Conservation (phyloP, 768 basidiomycete species). For the Clitopilus hobsonii region DNA sequence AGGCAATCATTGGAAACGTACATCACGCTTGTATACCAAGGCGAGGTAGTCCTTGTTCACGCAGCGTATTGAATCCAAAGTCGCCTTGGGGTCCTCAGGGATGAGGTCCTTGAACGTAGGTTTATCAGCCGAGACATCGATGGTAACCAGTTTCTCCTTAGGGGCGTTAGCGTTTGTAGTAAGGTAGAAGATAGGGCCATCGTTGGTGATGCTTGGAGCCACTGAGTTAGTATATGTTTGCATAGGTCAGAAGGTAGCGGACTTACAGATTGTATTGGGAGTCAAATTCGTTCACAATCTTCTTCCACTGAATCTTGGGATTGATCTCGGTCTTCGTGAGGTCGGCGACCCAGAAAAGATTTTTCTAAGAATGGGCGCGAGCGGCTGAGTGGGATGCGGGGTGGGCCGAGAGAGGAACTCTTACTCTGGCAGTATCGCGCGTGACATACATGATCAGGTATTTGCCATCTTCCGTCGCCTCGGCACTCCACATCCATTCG, state of each 20-base stretch:
- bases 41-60: constrained; percentile 55
- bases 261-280: constrained; percentile 62
- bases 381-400: neutral
- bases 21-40: constrained; percentile 68
- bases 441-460: constrained; percentile 52
- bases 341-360: constrained; percentile 70
- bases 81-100: constrained; percentile 61
- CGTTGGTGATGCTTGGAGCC: constrained; percentile 57
- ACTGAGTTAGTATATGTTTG: constrained; percentile 1
- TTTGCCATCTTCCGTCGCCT: constrained; percentile 60
- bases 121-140: constrained; percentile 51
- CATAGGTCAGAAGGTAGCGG: constrained; percentile 1
- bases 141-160: constrained; percentile 58
- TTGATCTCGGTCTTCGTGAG: constrained; percentile 56
- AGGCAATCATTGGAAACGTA: constrained; percentile 26
- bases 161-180: constrained; percentile 64
- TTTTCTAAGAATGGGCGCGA: constrained; percentile 43
- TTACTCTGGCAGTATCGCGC: constrained; percentile 64
- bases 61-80: constrained; percentile 42
- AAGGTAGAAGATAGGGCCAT: constrained; percentile 58
- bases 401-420: constrained; percentile 10
- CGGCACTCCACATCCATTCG: constrained; percentile 57
- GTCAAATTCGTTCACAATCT: constrained; percentile 65
- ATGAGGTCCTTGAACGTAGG: constrained; percentile 56
- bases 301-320: constrained; percentile 66